A percentile compares a stretch with the other conserved stretches of the same genome.
Conservation (phyloP, 1,139 yeast species). For the Saccharomycopsis phalli region DNA sequence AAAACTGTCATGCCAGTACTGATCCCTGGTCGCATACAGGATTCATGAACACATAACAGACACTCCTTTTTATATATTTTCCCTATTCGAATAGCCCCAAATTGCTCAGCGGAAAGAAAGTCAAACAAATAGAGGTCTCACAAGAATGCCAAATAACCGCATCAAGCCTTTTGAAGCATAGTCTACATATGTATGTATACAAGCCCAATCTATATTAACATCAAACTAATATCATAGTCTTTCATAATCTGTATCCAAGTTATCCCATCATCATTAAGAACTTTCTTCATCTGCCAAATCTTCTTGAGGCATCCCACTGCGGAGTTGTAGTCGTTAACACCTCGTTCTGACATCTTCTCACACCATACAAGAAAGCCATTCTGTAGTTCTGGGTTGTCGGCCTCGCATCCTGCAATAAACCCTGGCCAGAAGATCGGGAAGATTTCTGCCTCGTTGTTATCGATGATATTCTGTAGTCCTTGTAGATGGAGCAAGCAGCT, state of each 20-base stretch:
- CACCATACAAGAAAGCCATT: constrained; percentile 72
- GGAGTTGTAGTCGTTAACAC: constrained; percentile 49
- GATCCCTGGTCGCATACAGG: too few species aligned
- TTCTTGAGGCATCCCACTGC: constrained; percentile 79
- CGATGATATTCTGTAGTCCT: constrained; percentile 46
- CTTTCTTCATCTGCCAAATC: constrained; percentile 71
- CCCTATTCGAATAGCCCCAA: too few species aligned
- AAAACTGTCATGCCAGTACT: too few species aligned
- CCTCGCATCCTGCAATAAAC: constrained; percentile 80
- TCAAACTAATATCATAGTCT: constrained; percentile 81
- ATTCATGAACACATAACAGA: too few species aligned
- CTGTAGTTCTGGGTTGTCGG: constrained; percentile 37
- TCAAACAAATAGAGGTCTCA: too few species aligned
- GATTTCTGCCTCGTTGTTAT: constrained; percentile 46
- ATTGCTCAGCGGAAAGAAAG: too few species aligned
- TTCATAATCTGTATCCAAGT: constrained; percentile 73
- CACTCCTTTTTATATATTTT: too few species aligned
- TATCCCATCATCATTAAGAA: constrained; percentile 40
- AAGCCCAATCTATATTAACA: constrained; percentile 41
- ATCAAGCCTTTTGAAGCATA: too few species aligned
- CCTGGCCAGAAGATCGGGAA: constrained; percentile 87
- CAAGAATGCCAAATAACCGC: too few species aligned
- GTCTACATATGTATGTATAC: background rate
- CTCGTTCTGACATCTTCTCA: constrained; percentile 63
- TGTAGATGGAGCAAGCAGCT: constrained; percentile 59